Evolutionary conservation across 345 rosid species (phyloP).

Genomic region (Rubroshorea leprosula): DNA sequence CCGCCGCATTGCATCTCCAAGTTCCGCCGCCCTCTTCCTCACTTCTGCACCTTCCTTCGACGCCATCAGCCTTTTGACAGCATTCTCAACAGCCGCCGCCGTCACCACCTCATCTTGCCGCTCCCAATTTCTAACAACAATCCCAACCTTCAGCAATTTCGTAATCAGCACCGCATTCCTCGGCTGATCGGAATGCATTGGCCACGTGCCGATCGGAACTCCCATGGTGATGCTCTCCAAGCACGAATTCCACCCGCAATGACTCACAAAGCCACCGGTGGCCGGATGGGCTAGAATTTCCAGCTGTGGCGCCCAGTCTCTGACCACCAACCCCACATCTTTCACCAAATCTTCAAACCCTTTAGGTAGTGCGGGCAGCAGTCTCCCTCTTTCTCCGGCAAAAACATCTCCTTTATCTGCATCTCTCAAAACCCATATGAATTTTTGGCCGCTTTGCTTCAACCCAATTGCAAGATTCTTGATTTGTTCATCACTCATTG

Average conservation of each 20-base stretch:
- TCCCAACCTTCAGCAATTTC: conserved; percentile 32
- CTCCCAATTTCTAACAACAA: conserved; percentile 29
- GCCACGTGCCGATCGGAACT: conserved; percentile 59
- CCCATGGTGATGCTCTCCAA: conserved; percentile 65
- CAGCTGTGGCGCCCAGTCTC: conserved; percentile 64
- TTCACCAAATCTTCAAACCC: conserved; percentile 36
- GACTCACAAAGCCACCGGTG: conserved; percentile 52
- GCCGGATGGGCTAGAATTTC: conserved; percentile 46
- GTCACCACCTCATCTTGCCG: conserved; percentile 18
- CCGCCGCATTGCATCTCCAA: conserved; percentile 18
- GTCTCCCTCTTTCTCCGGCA: conserved; percentile 15
- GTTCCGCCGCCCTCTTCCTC: conserved; percentile 39
- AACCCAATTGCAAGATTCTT: conserved; percentile 37
- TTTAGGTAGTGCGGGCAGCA: conserved; percentile 22
- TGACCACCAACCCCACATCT: conserved; percentile 31
- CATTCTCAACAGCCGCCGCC: conserved; percentile 21
- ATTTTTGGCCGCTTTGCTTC: conserved; percentile 42
- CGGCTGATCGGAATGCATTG: conserved; percentile 63
- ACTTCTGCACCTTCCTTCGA: conserved; percentile 41
- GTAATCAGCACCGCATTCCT: conserved; percentile 39
- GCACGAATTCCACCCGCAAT: conserved; percentile 73
- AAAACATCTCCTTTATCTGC: conserved; percentile 57
- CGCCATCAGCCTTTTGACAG: conserved; percentile 36
- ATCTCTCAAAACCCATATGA: conserved; percentile 58
- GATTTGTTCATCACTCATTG: conserved; percentile 32